These are phyloP conservation scores for Penicillium egyptiacum DNA, from an alignment of 495 filamentous ascomycete species.

Conservation along the genomic window DNA sequence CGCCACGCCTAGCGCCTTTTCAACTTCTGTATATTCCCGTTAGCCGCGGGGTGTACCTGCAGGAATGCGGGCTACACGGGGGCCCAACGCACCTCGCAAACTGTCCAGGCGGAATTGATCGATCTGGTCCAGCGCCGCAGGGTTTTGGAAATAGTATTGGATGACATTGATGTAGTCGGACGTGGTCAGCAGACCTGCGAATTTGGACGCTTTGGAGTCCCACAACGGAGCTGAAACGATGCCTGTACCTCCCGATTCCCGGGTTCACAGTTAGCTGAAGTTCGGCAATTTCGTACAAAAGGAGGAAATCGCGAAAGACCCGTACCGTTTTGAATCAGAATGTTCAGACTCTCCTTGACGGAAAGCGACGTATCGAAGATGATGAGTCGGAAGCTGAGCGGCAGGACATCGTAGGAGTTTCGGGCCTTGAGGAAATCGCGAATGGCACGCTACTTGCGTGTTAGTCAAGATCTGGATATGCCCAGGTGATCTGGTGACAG, in stretches of 20 bases:
- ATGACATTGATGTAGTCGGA: slow-evolving; percentile 98
- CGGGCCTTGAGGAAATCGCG: slow-evolving; percentile 96
- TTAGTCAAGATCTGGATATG: slow-evolving; percentile 37
- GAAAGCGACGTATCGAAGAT: slow-evolving; percentile 92
- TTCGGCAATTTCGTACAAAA: not conserved
- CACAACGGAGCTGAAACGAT: slow-evolving; percentile 98
- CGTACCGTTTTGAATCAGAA: slow-evolving; percentile 94
- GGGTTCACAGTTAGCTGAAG: slow-evolving; percentile 26
- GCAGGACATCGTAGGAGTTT: slow-evolving; percentile 96
- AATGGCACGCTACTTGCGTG: slow-evolving; percentile 68
- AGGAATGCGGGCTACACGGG: not conserved
- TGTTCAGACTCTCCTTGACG: slow-evolving; percentile 95
- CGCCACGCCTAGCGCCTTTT: slow-evolving; percentile 84
- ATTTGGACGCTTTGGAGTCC: slow-evolving; percentile 92
- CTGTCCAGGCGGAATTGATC: slow-evolving; percentile 94
- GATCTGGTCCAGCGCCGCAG: slow-evolving; percentile 80
- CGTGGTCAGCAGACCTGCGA: slow-evolving; percentile 90
- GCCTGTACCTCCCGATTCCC: slow-evolving; percentile 53
- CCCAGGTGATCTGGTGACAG: slow-evolving; percentile 4
- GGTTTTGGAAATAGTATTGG: slow-evolving; percentile 99
- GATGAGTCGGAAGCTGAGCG: slow-evolving; percentile 95
- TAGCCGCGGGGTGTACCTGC: not conserved
- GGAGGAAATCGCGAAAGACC: slow-evolving; percentile 1
- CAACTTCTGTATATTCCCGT: slow-evolving; percentile 65
- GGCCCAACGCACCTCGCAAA: slow-evolving; percentile 66